Percentiles rank a stretch among this genome's conserved stretches.
Evolutionary conservation across 78 protist genomes (phyloP).

Genomic region (Dictyostelium firmibasis): DNA sequence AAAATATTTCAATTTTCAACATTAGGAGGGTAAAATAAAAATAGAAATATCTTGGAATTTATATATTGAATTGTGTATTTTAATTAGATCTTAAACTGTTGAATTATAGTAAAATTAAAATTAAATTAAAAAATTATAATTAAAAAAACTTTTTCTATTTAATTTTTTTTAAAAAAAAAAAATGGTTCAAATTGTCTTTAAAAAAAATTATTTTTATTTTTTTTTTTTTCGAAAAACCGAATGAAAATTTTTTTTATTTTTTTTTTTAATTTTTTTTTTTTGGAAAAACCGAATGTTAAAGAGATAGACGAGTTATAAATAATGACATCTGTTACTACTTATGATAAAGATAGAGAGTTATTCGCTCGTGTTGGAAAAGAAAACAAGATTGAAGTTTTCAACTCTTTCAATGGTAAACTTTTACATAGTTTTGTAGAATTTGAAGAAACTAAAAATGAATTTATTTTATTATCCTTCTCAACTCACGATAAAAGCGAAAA

Average conservation of each 20-base stretch:
- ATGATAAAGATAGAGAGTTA: constrained; percentile 17
- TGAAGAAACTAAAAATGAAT: neutral
- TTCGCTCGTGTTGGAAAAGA: constrained; percentile 21
- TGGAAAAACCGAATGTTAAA: neutral
- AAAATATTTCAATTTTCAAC: no score
- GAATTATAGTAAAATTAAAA: no score
- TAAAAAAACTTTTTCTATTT: no score
- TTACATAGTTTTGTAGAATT: neutral
- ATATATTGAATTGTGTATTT: no score
- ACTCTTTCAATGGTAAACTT: constrained; percentile 10
- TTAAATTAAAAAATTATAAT: no score
- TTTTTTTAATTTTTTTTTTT: neutral
- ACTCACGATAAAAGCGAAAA: neutral
- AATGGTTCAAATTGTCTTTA: no score
- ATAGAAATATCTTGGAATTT: no score
- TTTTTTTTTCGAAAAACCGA: neutral
- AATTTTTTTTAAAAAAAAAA: no score
- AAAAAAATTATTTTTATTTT: no score
- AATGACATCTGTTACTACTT: neutral
- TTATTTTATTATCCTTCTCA: neutral
- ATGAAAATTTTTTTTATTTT: neutral
- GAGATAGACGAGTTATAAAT: neutral
- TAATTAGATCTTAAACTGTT: no score
- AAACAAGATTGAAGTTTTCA: neutral
- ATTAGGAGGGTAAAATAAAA: no score